phyloP scores from a whole-genome alignment of 176 grass and related monocot species.

The Poa pratensis region DNA sequence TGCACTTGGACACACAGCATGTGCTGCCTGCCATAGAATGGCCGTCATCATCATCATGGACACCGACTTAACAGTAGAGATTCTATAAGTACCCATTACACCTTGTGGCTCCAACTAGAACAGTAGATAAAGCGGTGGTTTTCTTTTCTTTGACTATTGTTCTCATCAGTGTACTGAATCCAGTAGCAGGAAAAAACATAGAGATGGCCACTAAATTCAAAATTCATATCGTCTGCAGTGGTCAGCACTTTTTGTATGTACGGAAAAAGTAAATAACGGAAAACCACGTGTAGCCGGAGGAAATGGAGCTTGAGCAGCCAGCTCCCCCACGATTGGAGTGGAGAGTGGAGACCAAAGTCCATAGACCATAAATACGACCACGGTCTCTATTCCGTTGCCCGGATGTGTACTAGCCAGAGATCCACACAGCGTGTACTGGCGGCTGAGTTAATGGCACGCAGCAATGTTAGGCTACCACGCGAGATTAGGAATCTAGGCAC shows the following conservation, averaged over 20 bases:
- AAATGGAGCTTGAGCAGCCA: background rate
- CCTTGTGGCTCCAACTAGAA: background rate
- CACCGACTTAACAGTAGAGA: slow-evolving; percentile 7
- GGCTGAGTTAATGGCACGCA: background rate
- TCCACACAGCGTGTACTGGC: slow-evolving; percentile 12
- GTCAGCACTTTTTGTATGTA: background rate
- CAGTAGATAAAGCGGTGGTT: too few species aligned
- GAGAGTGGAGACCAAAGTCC: background rate
- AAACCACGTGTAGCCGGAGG: background rate
- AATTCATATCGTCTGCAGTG: background rate
- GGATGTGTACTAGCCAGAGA: background rate
- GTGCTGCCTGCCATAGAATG: background rate
- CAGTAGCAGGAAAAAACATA: background rate
- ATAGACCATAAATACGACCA: background rate
- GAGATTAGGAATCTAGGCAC: background rate
- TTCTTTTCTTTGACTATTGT: too few species aligned
- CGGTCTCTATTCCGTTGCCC: background rate
- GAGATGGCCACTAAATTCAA: background rate
- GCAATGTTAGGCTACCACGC: background rate
- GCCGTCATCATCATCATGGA: background rate
- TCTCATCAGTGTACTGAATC: too few species aligned
- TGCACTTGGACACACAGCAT: background rate
- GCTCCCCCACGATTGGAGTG: background rate
- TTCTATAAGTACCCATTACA: background rate
- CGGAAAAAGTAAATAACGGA: background rate